Evolutionary conservation across 208 protist genomes (phyloP), one percentile per base, ranked within the genome.

Genomic region (Trypanosoma caninum): DNA sequence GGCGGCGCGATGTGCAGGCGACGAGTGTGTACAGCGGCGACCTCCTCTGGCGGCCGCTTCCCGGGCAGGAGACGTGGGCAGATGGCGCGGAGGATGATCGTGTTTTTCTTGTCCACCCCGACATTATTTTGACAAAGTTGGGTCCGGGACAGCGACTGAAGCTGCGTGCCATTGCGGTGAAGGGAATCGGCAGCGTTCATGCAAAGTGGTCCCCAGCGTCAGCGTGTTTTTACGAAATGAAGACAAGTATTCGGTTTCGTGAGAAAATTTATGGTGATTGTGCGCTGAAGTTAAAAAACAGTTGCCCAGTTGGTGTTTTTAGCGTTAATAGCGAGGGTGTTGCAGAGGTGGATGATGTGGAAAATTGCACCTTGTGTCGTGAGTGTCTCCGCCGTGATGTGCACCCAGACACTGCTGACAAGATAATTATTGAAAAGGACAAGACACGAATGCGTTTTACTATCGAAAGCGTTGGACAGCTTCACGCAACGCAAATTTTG

Each of bases 181-280:
- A 99, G 69, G 97, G 98, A 16, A 89, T 98, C 52, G 98, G 98
- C 45, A 87, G 83, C 40, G 86, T 88, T 18, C 98, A 99, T 78
- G 93, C 98, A 40, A 99, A 99, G 83, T 99, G 97, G 94, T 91
- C 87, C 11, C 98, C 98, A 0, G 98, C 99, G 28, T 90, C 94
- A 10, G 97, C 96, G 10, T 98, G 97, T 47, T 96, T 91, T 46
- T 99, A 99, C 78, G 81, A 96, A 54, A 84, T 99, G 58, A 71
- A 98, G 51, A 99, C 98, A 2, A 72, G 87, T 14, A 97, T 99
- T 42, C 41, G 54, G 27, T 60, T 98, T 18, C 59, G 88, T 0
- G 77, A 88, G 59, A 41, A 72, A 20, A 54, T 98, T 27, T 67
- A 35, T 2, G 88, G 90, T 6, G 74, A 78, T 0, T 74, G 70